A percentile compares a stretch with the other conserved stretches of the same genome.
phyloP scores from a whole-genome alignment of 2,329 filamentous ascomycete species.

The Diplodia scrobiculata region DNA sequence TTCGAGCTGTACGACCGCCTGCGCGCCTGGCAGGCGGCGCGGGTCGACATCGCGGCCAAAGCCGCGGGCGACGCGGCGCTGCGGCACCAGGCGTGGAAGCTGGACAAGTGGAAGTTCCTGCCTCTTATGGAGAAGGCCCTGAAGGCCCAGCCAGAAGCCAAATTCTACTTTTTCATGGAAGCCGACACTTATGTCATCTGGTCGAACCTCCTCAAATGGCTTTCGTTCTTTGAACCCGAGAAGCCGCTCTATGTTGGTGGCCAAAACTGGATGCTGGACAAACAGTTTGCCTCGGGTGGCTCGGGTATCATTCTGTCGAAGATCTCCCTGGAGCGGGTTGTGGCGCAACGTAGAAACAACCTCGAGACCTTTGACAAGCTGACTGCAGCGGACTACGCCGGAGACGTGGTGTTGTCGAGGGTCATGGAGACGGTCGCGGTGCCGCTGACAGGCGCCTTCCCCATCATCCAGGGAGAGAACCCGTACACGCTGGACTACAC shows the following conservation, averaged over 20 bases:
- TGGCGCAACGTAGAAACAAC: conserved; percentile 19
- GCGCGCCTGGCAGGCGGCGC: conserved; percentile 44
- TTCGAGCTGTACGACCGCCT: conserved; percentile 58
- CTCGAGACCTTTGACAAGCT: conserved; percentile 22
- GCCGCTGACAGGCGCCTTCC: conserved; percentile 29
- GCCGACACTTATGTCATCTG: conserved; percentile 26
- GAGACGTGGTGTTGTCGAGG: conserved; percentile 18
- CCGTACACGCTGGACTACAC: conserved; percentile 37
- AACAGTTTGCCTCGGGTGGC: conserved; percentile 18
- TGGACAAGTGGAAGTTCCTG: conserved; percentile 47
- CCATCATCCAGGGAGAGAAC: conserved; percentile 38
- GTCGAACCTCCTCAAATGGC: conserved; percentile 25
- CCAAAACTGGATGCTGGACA: conserved; percentile 26
- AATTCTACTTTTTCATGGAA: conserved; percentile 30
- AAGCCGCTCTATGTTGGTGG: conserved; percentile 26
- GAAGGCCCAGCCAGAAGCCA: conserved; percentile 30
- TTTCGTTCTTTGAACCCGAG: conserved; percentile 8
- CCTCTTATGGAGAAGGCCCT: conserved; percentile 56
- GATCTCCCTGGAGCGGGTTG: conserved; percentile 8
- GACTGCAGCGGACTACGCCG: conserved; percentile 19
- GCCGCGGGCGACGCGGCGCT: conserved; percentile 40
- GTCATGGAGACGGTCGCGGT: conserved; percentile 22
- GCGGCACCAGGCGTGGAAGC: conserved; percentile 39
- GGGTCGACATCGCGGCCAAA: conserved; percentile 44
- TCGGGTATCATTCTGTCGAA: conserved; percentile 21